Conservation (phyloP, 1,139 yeast genomes). For the Geotrichum histeridarum region DNA sequence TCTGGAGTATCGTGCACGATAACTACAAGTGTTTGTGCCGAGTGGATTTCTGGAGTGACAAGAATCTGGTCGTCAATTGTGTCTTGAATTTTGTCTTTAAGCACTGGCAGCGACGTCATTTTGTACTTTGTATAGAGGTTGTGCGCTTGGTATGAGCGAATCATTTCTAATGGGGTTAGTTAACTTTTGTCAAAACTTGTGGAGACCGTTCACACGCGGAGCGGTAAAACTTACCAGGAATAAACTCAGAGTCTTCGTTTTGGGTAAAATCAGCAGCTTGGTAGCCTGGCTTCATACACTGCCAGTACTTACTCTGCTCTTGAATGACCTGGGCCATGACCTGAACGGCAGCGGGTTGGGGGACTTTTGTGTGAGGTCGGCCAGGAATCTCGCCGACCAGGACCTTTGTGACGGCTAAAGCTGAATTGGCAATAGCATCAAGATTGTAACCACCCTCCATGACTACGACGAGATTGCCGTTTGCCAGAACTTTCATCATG, state of each 20-base stretch:
- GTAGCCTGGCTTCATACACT: constrained; percentile 69
- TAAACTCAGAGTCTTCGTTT: constrained; percentile 17
- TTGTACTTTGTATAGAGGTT: constrained; percentile 51
- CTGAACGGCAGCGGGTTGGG: constrained; percentile 62
- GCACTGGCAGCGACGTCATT: constrained; percentile 66
- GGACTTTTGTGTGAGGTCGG: constrained; percentile 60
- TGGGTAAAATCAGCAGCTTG: constrained; percentile 35
- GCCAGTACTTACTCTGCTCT: constrained; percentile 84
- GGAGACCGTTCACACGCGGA: background rate
- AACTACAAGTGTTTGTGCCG: constrained; percentile 57
- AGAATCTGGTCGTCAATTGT: constrained; percentile 64
- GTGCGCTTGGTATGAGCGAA: constrained; percentile 64
- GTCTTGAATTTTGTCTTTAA: constrained; percentile 37
- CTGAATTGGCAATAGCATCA: constrained; percentile 84
- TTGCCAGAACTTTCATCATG: constrained; percentile 77
- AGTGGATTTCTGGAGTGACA: constrained; percentile 69
- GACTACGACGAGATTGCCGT: constrained; percentile 82
- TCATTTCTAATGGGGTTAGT: constrained; percentile 45
- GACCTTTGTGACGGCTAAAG: constrained; percentile 87
- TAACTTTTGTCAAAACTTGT: background rate
- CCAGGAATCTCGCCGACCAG: constrained; percentile 95
- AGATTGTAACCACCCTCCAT: constrained; percentile 96
- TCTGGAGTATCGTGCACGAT: constrained; percentile 90
- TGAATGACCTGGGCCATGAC: constrained; percentile 80
- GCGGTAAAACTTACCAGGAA: constrained; percentile 8